Conservation (phyloP, 2,329 filamentous ascomycete genomes). For the Trichoderma koningiopsis region DNA sequence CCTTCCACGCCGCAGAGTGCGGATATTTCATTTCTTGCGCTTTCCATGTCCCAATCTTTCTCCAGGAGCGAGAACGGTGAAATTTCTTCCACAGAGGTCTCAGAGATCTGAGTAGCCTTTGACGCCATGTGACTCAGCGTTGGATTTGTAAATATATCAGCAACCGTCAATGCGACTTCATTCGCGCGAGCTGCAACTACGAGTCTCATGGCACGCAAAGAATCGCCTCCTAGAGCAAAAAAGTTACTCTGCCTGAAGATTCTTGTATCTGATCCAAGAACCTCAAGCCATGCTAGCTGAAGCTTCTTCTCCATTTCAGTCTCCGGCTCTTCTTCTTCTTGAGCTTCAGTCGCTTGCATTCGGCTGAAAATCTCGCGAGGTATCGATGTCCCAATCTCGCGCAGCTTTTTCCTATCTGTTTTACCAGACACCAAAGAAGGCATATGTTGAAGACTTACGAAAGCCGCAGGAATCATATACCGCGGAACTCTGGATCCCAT, state of each 20-base stretch:
- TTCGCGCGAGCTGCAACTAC: slow-evolving; percentile 46
- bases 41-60: slow-evolving; percentile 38
- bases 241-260: slow-evolving; percentile 47
- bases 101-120: slow-evolving; percentile 25
- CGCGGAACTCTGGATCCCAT: slow-evolving; percentile 42
- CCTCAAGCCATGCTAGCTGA: slow-evolving; percentile 41
- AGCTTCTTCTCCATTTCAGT: slow-evolving; percentile 44
- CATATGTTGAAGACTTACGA: slow-evolving; percentile 49
- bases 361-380: slow-evolving; percentile 45
- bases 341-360: slow-evolving; percentile 29
- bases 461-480: slow-evolving; percentile 54
- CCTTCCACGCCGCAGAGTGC: slow-evolving; percentile 43
- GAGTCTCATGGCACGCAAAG: slow-evolving; percentile 54
- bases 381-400: slow-evolving; percentile 47
- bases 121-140: slow-evolving; percentile 48
- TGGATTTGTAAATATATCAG: slow-evolving; percentile 49
- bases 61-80: slow-evolving; percentile 46
- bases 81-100: slow-evolving; percentile 34
- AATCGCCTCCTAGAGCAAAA: slow-evolving; percentile 54
- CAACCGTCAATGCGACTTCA: slow-evolving; percentile 47
- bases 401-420: slow-evolving; percentile 52
- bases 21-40: slow-evolving; percentile 43
- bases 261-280: slow-evolving; percentile 41
- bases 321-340: slow-evolving; percentile 40
- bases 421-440: slow-evolving; percentile 53